phyloP scores from a whole-genome alignment of 2,329 filamentous ascomycete species.

The Pestalotiopsis sp. region DNA sequence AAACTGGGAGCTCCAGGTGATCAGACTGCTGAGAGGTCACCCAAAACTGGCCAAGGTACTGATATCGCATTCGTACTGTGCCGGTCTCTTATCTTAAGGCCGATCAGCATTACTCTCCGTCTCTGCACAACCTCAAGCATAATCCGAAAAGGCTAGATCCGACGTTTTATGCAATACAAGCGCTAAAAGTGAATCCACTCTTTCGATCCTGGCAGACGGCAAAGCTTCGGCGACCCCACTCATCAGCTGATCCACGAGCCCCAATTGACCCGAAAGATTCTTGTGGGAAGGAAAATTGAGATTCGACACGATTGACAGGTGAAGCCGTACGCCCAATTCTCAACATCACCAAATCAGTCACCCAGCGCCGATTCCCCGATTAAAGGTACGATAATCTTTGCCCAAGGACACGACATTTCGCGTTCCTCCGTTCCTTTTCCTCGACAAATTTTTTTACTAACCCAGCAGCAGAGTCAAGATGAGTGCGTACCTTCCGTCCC shows the following conservation, averaged over 20 bases:
- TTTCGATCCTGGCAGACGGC: constrained; percentile 1
- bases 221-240: constrained; percentile 7
- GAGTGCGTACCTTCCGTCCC: constrained; percentile 27
- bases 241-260: constrained; percentile 12
- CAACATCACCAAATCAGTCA: constrained; percentile 9
- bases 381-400: constrained; percentile 7
- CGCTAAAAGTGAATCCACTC: neutral
- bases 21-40: neutral
- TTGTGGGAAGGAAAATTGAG: constrained; percentile 7
- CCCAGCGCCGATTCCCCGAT: constrained; percentile 10
- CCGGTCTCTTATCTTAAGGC: constrained; percentile 6
- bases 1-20: neutral
- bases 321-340: constrained; percentile 7
- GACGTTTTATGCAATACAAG: neutral
- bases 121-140: neutral
- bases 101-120: neutral
- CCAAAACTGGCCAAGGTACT: neutral
- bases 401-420: neutral
- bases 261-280: constrained; percentile 7
- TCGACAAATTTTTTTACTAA: constrained; percentile 8
- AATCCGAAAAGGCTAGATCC: neutral
- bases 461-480: constrained; percentile 33
- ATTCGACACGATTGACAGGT: constrained; percentile 4
- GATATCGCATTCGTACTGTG: neutral
- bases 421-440: neutral